These are phyloP conservation scores for Orobanche coerulescens DNA, from an alignment of 257 asterid species.

Conservation along the genomic window DNA sequence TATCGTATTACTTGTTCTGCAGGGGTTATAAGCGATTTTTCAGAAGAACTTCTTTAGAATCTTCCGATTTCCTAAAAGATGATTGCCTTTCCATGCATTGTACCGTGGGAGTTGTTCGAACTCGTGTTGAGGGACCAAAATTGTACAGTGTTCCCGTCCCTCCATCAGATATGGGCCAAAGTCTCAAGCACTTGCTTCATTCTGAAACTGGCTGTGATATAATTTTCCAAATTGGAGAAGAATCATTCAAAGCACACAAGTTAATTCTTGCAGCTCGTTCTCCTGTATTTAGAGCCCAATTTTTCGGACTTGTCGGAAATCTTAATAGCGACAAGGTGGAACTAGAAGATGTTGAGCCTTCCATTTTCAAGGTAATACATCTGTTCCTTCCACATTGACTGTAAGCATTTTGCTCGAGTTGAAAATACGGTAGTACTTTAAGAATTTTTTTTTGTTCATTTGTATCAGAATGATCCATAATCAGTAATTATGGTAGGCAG, in stretches of 20 bases:
- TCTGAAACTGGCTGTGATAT: slow-evolving; percentile 69
- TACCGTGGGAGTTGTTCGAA: slow-evolving; percentile 91
- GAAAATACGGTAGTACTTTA: neutral
- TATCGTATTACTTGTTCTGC: slow-evolving; percentile 27
- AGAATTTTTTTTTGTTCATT: neutral
- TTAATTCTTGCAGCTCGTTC: slow-evolving; percentile 92
- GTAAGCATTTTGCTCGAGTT: slow-evolving; percentile 1
- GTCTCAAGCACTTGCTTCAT: slow-evolving; percentile 57
- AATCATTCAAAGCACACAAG: slow-evolving; percentile 77
- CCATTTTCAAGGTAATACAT: slow-evolving; percentile 59
- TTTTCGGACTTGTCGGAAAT: slow-evolving; percentile 77
- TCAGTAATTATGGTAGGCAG: neutral
- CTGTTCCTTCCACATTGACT: slow-evolving; percentile 15
- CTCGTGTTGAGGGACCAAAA: slow-evolving; percentile 82
- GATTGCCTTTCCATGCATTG: slow-evolving; percentile 83
- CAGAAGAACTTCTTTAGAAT: slow-evolving; percentile 61
- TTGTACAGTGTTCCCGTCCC: slow-evolving; percentile 48
- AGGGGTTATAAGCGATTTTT: slow-evolving; percentile 96
- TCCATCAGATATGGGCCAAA: slow-evolving; percentile 80
- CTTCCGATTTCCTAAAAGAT: slow-evolving; percentile 82
- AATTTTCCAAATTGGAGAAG: slow-evolving; percentile 68
- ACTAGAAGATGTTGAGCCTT: slow-evolving; percentile 78
- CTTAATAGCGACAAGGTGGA: slow-evolving; percentile 50
- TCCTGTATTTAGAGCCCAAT: slow-evolving; percentile 89
- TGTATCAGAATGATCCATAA: neutral